Base-by-base conservation (phyloP, 2,329 filamentous ascomycete species). In the Hymenoscyphus scutula region DNA sequence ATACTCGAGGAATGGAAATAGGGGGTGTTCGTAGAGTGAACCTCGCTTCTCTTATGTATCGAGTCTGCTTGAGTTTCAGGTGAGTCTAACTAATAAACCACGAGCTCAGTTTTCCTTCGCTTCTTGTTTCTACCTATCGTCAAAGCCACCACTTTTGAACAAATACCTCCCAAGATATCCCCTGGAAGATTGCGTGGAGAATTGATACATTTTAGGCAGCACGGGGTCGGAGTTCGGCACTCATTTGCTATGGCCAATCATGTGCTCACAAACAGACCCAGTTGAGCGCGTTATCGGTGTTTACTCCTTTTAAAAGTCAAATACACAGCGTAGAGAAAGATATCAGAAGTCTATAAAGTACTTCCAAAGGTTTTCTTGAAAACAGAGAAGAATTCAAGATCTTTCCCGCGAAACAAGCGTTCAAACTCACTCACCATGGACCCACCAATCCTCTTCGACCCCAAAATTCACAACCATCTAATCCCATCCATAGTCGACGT, bases 401-500 rank as follows among this genome's bases (percentile, higher is more conserved):
- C 41, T 53, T 53, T 27, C 29, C 25, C 15, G 7, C 11, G 6
- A 30, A 29, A 25, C 10, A 37, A 19, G 3, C 41, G 15, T 19
- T 37, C 3, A 13, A 30, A 13, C 17, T n/a, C n/a, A 29, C 5
- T 19, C 25, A 54, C 7, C 11, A 68, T 68, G 64, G 59, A 64
- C 10, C 19, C 32, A 53, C 60, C 67, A 51, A 60, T 56, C 57
- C 66, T 80, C 67, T 84, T 82, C 73, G 74, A 77, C 29, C 74
- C 78, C 2, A 71, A 70, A 7, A 72, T 76, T 38, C 82, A 88
- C 68, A 70, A 75, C 30, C 79, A 83, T 69, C 78, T 87, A 25
- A 77, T 85, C 27, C 79, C 81, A 17, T 83, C 84, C 69, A 77
- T 88, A 19, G 84, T 84, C 38, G 78, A 80, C 55, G 77, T 88